Conservation (phyloP, 169 alveolate species). For the Eimeria praecox region DNA sequence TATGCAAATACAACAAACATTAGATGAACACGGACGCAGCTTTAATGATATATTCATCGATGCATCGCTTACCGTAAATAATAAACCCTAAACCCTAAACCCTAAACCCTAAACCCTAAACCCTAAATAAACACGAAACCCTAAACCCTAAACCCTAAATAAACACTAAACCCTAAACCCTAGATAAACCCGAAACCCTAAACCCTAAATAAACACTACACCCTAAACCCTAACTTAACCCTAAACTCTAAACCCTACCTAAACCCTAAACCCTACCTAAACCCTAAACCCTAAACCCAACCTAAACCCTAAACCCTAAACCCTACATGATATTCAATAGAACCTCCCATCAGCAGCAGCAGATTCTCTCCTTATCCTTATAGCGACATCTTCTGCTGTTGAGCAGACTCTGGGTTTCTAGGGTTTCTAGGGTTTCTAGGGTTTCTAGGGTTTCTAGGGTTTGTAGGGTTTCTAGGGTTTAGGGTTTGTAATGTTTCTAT, state of each 20-base stretch:
- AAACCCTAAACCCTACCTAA: too few relatives aligned
- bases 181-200: neutral
- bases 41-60: slow-evolving; percentile 58
- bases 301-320: too few relatives aligned
- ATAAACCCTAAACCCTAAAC: neutral
- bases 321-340: too few relatives aligned
- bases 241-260: neutral
- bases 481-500: too few relatives aligned
- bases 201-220: neutral
- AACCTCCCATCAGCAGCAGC: too few relatives aligned
- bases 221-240: neutral
- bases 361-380: neutral
- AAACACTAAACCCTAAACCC: neutral
- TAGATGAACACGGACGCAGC: slow-evolving; percentile 43
- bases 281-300: too few relatives aligned
- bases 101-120: too few relatives aligned
- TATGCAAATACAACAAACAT: slow-evolving; percentile 8
- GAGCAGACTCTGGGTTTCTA: too few relatives aligned
- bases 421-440: too few relatives aligned
- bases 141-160: neutral
- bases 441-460: too few relatives aligned
- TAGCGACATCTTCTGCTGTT: neutral
- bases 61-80: slow-evolving; percentile 28
- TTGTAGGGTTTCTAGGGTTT: too few relatives aligned
- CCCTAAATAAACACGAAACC: neutral